A percentile compares a stretch with the other conserved stretches of the same genome.
Evolutionary conservation across 2,329 filamentous ascomycete genomes (phyloP).

Genomic region (Aspergillus pseudoterreus): DNA sequence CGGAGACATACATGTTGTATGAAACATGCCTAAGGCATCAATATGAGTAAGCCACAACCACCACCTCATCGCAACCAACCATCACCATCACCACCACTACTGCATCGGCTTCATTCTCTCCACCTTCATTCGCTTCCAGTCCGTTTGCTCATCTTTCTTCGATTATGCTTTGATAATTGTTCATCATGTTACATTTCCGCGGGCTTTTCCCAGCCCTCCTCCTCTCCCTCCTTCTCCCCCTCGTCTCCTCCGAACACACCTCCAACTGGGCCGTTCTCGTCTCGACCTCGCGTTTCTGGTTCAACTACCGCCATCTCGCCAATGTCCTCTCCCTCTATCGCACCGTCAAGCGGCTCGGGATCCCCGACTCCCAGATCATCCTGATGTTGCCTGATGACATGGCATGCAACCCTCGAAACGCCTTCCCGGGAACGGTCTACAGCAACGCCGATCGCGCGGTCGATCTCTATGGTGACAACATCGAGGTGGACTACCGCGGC

Average conservation of each 20-base stretch:
- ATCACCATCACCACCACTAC: too few species aligned
- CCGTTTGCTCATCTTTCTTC: not conserved
- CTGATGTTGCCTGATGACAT: conserved; percentile 99
- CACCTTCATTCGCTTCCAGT: not conserved
- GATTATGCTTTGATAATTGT: conserved; percentile 1
- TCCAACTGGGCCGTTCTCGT: conserved; percentile 99
- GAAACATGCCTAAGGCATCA: too few species aligned
- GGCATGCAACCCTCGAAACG: conserved; percentile 98
- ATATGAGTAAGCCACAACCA: too few species aligned
- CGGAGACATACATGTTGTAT: too few species aligned
- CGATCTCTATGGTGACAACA: conserved; percentile 96
- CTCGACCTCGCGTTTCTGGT: conserved; percentile 98
- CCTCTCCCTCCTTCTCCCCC: conserved; percentile 20
- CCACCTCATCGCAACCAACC: too few species aligned
- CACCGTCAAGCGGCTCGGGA: conserved; percentile 94
- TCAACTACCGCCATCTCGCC: conserved; percentile 98
- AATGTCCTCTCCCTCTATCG: conserved; percentile 97
- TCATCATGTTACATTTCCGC: conserved; percentile 25
- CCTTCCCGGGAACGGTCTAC: conserved; percentile 96
- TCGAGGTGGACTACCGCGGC: conserved; percentile 96
- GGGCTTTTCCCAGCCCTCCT: conserved; percentile 23
- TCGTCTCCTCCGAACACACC: conserved; percentile 60
- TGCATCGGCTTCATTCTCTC: not conserved
- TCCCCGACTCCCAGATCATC: conserved; percentile 98
- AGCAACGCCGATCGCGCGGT: conserved; percentile 95